Conservation (phyloP, 129 eudicot genomes). For the Mikania micrantha region DNA sequence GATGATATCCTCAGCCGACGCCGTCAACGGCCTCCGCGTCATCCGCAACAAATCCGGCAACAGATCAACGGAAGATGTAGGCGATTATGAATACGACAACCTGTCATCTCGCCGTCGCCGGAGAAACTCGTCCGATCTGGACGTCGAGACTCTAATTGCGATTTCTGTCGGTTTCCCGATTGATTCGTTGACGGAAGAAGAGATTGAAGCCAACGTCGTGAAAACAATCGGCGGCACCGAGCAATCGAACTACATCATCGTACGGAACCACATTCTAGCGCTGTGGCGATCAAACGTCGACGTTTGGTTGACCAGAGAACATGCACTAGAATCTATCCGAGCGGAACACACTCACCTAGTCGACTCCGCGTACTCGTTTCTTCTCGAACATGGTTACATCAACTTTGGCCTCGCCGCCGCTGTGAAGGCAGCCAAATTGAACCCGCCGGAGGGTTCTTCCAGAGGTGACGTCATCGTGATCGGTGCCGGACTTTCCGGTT, state of each 20-base stretch:
- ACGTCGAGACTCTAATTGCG: conserved; percentile 70
- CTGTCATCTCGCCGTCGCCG: conserved; percentile 41
- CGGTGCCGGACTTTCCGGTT: conserved; percentile 86
- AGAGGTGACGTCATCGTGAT: conserved; percentile 54
- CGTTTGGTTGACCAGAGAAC: conserved; percentile 63
- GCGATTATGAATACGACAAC: conserved; percentile 15
- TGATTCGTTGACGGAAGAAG: conserved; percentile 86
- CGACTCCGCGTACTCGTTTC: conserved; percentile 62
- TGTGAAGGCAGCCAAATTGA: conserved; percentile 44
- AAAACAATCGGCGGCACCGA: conserved; percentile 60
- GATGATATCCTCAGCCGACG: conserved; percentile 58
- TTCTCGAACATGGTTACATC: conserved; percentile 72
- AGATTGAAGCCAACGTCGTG: conserved; percentile 75
- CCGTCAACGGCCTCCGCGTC: conserved; percentile 49
- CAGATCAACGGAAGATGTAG: conserved; percentile 17
- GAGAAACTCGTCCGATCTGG: conserved; percentile 48
- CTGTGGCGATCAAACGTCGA: conserved; percentile 73
- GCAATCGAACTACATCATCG: conserved; percentile 74
- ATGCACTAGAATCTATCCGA: conserved; percentile 67
- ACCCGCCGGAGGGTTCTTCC: conserved; percentile 32
- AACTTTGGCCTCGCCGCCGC: conserved; percentile 84
- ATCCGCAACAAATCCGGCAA: conserved; percentile 50
- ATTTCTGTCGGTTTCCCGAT: conserved; percentile 89
- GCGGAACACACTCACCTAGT: conserved; percentile 63
- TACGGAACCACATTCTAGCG: conserved; percentile 76